A percentile compares a stretch with the other conserved stretches of the same genome.
Conservation (phyloP, 1,284 basidiomycete genomes). For the Malassezia sympodialis region DNA sequence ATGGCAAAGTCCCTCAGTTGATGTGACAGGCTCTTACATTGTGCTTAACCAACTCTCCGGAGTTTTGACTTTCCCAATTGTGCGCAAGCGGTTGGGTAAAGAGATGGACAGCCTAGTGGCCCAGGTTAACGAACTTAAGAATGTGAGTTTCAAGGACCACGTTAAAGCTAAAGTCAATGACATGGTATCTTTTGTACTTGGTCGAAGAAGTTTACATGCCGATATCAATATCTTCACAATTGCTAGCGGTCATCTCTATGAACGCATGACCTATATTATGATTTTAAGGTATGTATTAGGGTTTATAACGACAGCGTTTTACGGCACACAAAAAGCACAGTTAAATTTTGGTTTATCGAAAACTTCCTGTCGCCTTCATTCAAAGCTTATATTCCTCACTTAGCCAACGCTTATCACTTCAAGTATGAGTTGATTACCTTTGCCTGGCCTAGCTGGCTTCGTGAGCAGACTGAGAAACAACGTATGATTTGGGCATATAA, state of each 20-base stretch:
- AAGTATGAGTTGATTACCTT: constrained; percentile 94
- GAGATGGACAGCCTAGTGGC: constrained; percentile 69
- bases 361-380: constrained; percentile 98
- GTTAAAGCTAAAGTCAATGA: background rate
- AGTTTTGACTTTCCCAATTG: constrained; percentile 71
- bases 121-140: constrained; percentile 32
- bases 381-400: constrained; percentile 86
- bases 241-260: constrained; percentile 87
- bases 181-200: background rate
- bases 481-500: constrained; percentile 98
- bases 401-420: constrained; percentile 80
- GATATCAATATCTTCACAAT: constrained; percentile 99
- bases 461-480: constrained; percentile 93
- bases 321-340: constrained; percentile 77
- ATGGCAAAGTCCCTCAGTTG: constrained; percentile 64
- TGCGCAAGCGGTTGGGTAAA: constrained; percentile 64
- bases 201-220: constrained; percentile 18
- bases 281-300: constrained; percentile 58
- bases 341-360: constrained; percentile 99
- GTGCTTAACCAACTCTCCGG: constrained; percentile 73
- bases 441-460: constrained; percentile 96
- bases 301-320: constrained; percentile 55
- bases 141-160: background rate
- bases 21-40: constrained; percentile 47
- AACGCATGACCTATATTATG: constrained; percentile 97